These are phyloP conservation scores for Komagataella populi DNA, from an alignment of 805 yeast genomes.

Conservation along the genomic window DNA sequence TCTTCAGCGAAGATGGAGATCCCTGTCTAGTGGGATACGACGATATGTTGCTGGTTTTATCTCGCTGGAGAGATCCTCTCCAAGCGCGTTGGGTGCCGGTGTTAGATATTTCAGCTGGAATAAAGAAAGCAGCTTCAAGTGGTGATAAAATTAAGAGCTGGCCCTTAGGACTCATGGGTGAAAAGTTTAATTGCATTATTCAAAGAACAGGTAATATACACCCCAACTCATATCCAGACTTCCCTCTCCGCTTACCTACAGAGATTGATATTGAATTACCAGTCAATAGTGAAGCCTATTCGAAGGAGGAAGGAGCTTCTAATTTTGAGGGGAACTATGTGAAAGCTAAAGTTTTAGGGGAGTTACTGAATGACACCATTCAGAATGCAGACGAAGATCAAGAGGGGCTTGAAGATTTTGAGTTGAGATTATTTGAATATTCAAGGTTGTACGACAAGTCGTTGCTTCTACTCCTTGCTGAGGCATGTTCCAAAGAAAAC, in stretches of 20 bases:
- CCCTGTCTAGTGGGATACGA: conserved; percentile 81
- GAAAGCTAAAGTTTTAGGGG: conserved; percentile 47
- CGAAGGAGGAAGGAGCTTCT: conserved; percentile 15
- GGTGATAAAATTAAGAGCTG: conserved; percentile 60
- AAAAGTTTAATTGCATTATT: conserved; percentile 59
- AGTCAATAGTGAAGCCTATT: conserved; percentile 8
- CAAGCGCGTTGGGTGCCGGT: conserved; percentile 86
- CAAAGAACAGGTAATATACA: conserved; percentile 41
- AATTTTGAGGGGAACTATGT: conserved; percentile 53
- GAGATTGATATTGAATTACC: conserved; percentile 64
- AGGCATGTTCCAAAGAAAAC: conserved; percentile 56
- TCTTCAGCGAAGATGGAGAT: conserved; percentile 80
- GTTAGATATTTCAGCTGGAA: conserved; percentile 42
- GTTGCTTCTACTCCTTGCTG: conserved; percentile 61
- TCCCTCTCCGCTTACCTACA: conserved; percentile 77
- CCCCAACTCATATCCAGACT: conserved; percentile 45
- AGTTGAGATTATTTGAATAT: conserved; percentile 37
- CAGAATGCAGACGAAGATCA: conserved; percentile 22
- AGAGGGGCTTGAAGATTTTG: conserved; percentile 19
- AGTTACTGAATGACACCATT: conserved; percentile 43
- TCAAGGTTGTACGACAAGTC: conserved; percentile 61
- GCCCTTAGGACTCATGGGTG: conserved; percentile 75
- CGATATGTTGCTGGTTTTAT: conserved; percentile 54
- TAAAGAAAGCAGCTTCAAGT: conserved; percentile 30
- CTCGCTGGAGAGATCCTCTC: conserved; percentile 63